Evolutionary conservation across 306 rosid genomes (phyloP).

Genomic region (Casuarina equisetifolia): DNA sequence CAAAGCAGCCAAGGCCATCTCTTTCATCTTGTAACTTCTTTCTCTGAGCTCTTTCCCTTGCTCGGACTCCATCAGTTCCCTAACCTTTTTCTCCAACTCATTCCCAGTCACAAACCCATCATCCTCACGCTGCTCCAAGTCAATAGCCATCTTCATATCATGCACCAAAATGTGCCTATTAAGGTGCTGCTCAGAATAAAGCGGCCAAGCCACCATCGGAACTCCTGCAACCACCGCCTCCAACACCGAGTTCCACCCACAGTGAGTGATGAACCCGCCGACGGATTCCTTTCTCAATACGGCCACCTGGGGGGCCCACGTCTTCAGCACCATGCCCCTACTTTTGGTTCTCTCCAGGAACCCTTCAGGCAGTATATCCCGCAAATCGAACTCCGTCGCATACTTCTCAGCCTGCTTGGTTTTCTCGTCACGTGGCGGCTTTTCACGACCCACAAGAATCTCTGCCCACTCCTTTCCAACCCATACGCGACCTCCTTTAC

Average conservation of each 20-base stretch:
- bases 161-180: constrained; percentile 43
- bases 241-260: constrained; percentile 72
- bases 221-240: constrained; percentile 52
- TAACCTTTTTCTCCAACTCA: constrained; percentile 48
- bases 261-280: constrained; percentile 63
- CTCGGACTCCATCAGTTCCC: constrained; percentile 40
- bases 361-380: background rate
- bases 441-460: constrained; percentile 38
- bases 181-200: constrained; percentile 52
- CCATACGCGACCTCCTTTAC: constrained; percentile 31
- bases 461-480: constrained; percentile 32
- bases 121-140: constrained; percentile 28
- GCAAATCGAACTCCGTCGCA: constrained; percentile 3
- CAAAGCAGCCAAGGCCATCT: constrained; percentile 21
- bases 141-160: constrained; percentile 50
- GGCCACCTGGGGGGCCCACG: constrained; percentile 55
- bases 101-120: constrained; percentile 35
- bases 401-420: background rate
- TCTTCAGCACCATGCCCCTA: constrained; percentile 43
- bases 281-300: constrained; percentile 51
- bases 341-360: constrained; percentile 37
- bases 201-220: constrained; percentile 59
- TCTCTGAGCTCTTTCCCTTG: constrained; percentile 23
- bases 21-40: background rate
- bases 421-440: constrained; percentile 13